Evolutionary conservation across 495 filamentous ascomycete species (phyloP), one percentile per base, ranked within the genome.

Genomic region (Penicillium lagena): DNA sequence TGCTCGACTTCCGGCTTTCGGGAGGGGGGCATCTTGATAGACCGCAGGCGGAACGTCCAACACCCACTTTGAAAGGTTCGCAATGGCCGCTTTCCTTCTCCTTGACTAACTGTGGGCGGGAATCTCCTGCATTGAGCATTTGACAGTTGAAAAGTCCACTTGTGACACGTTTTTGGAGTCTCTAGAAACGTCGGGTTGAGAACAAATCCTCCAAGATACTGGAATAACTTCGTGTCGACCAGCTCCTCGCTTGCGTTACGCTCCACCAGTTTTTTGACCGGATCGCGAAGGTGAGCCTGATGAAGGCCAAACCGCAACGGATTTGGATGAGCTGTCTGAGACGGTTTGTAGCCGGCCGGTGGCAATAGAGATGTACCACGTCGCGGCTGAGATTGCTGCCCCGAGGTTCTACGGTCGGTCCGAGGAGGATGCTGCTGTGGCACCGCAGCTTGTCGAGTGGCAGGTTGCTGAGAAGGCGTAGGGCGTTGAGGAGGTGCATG

Each of bases 251-350:
- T 41, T 7, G 55, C 27, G 4, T 22, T 46, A 12, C 9, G 14
- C 8, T 53, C 43, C 35, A 60, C 30, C 5, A 70, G 43, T 30
- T 64, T 62, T 34, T 76, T 71, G 11, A 69, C 55, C 1, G 80
- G 80, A 44, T 79, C 82, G 29, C 74, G 70, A 35, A 78, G 60
- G 50, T 78, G 63, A 32, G 69, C 72, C 56, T 81, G 78, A 45
- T 85, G 81, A 30, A 85, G 66, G 4, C 73, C 68, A 29, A 65
- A 60, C 29, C 64, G 45, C 27, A 71, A 41, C 28, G 80, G 68
- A 53, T 69, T 70, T 7, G 60, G 62, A 7, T 72, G 73, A 22
- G 64, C 56, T 0, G 58, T 59, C 17, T 61, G 62, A 12, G 63
- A 56, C 0, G 73, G 62, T 50, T 39, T 42, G 12, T 49, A 43